phyloP scores from a whole-genome alignment of 495 filamentous ascomycete species.

The Lasiosphaeris hirsuta region DNA sequence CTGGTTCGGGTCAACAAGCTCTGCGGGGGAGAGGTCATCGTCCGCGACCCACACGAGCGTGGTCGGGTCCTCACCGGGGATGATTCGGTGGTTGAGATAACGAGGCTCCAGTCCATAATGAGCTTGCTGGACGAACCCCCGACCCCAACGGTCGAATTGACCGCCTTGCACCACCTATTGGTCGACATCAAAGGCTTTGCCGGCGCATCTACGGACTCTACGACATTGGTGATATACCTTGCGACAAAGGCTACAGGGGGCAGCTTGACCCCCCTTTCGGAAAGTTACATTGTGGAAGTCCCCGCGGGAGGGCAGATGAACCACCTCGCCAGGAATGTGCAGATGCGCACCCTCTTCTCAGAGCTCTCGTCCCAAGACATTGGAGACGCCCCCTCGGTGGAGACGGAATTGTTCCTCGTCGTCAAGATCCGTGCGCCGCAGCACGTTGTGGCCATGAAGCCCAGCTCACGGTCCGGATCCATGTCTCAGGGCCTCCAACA shows the following conservation, averaged over 20 bases:
- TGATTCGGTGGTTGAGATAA: constrained; percentile 89
- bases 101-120: constrained; percentile 91
- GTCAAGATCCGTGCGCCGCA: constrained; percentile 71
- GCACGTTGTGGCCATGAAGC: constrained; percentile 46
- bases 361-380: constrained; percentile 80
- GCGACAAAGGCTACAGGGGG: constrained; percentile 64
- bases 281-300: constrained; percentile 79
- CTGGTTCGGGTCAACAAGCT: constrained; percentile 91
- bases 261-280: constrained; percentile 65
- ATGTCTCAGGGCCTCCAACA: constrained; percentile 32
- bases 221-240: constrained; percentile 76
- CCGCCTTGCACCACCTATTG: constrained; percentile 78
- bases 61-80: constrained; percentile 85
- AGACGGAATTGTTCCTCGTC: constrained; percentile 74
- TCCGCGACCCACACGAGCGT: constrained; percentile 77
- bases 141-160: constrained; percentile 58
- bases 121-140: constrained; percentile 83
- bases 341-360: constrained; percentile 81
- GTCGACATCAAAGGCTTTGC: constrained; percentile 78
- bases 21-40: constrained; percentile 86
- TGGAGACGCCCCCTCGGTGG: constrained; percentile 65
- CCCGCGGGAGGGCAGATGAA: constrained; percentile 65
- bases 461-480: constrained; percentile 43
- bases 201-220: constrained; percentile 65
- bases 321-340: constrained; percentile 54